A percentile compares a stretch with the other conserved stretches of the same genome.
These are phyloP conservation scores for Lactarius quietus DNA, from an alignment of 768 basidiomycete genomes.

Conservation along the genomic window DNA sequence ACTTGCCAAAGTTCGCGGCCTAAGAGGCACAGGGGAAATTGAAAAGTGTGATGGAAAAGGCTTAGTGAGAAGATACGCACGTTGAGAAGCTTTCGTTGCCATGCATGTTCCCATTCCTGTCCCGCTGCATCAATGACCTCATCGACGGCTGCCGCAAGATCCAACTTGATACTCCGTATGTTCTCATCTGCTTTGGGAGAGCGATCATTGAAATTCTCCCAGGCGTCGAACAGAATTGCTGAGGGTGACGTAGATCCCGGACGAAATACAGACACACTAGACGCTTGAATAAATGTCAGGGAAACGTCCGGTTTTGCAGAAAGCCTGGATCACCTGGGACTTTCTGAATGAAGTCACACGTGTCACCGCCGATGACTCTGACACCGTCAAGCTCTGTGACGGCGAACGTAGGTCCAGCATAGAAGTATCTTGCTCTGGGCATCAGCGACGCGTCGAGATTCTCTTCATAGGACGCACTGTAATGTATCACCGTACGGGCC, in stretches of 20 bases:
- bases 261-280: constrained; percentile 78
- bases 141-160: constrained; percentile 82
- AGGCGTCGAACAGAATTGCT: constrained; percentile 89
- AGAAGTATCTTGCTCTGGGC: constrained; percentile 53
- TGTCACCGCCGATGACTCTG: constrained; percentile 73
- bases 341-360: constrained; percentile 88
- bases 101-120: constrained; percentile 84
- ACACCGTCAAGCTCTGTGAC: constrained; percentile 89
- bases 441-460: constrained; percentile 5
- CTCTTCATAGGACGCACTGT: constrained; percentile 51
- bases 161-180: constrained; percentile 82
- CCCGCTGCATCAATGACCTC: constrained; percentile 94
- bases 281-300: constrained; percentile 44
- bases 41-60: background rate
- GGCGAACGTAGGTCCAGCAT: constrained; percentile 69
- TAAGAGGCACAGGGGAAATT: constrained; percentile 32
- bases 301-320: constrained; percentile 1
- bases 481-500: constrained; percentile 88
- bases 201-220: constrained; percentile 78
- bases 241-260: constrained; percentile 92
- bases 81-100: constrained; percentile 84
- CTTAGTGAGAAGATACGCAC: constrained; percentile 40
- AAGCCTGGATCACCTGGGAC: constrained; percentile 62
- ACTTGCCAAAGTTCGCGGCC: constrained; percentile 97
- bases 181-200: constrained; percentile 93